Evolutionary conservation across 306 rosid species (phyloP).

Genomic region (Gillenia trifoliata): DNA sequence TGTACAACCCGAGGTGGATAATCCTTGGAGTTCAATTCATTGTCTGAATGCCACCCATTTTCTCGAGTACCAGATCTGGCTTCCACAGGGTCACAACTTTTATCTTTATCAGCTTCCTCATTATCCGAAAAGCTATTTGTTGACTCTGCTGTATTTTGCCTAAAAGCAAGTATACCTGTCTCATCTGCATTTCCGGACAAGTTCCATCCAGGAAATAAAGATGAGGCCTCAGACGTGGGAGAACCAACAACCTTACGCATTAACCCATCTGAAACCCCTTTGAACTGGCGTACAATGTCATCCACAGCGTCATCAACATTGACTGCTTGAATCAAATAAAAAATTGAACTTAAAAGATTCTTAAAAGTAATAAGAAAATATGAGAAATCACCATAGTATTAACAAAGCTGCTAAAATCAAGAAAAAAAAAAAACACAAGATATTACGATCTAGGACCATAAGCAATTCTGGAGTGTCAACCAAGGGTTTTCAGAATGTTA

Average conservation of each 20-base stretch:
- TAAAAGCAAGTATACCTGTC: conserved; percentile 33
- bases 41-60: conserved; percentile 66
- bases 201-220: conserved; percentile 32
- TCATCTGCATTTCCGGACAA: conserved; percentile 57
- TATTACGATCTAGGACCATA: not conserved
- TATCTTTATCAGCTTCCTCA: conserved; percentile 49
- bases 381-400: not conserved
- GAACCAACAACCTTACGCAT: conserved; percentile 62
- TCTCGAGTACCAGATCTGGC: conserved; percentile 30
- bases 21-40: conserved; percentile 58
- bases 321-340: conserved; percentile 43
- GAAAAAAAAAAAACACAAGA: not conserved
- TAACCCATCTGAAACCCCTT: conserved; percentile 92
- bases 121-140: conserved; percentile 54
- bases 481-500: not conserved
- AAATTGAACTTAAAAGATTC: not conserved
- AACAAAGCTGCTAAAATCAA: not conserved
- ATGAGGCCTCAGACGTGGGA: conserved; percentile 37
- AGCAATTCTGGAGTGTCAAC: not conserved
- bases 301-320: conserved; percentile 95
- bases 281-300: conserved; percentile 89
- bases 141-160: conserved; percentile 45
- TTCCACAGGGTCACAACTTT: conserved; percentile 31
- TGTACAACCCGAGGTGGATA: conserved; percentile 39
- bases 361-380: not conserved